Conservation (phyloP, 2,329 filamentous ascomycete species). For the Aspergillus aculeatinus region DNA sequence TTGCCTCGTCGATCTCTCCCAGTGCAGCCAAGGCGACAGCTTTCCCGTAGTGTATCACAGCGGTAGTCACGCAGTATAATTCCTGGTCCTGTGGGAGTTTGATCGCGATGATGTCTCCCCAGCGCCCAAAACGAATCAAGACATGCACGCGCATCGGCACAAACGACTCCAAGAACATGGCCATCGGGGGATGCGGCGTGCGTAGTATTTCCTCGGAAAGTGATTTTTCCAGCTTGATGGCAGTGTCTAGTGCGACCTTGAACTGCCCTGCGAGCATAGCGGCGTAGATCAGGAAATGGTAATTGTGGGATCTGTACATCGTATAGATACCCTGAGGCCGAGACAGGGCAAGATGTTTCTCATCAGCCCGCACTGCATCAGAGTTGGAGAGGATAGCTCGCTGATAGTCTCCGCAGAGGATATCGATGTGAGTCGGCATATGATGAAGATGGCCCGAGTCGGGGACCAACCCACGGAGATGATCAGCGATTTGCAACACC, state of each 20-base stretch:
- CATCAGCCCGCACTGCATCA: conserved; percentile 66
- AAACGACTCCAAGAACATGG: conserved; percentile 75
- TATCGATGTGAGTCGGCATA: conserved; percentile 77
- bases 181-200: conserved; percentile 68
- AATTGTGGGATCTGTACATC: conserved; percentile 71
- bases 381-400: conserved; percentile 66
- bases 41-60: conserved; percentile 67
- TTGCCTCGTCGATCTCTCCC: conserved; percentile 56
- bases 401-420: conserved; percentile 69
- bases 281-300: conserved; percentile 73
- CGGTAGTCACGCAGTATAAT: conserved; percentile 69
- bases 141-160: conserved; percentile 67
- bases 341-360: conserved; percentile 60
- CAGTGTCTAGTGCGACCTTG: conserved; percentile 61
- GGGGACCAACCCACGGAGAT: conserved; percentile 63
- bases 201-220: conserved; percentile 64
- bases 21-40: conserved; percentile 65
- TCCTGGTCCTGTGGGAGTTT: conserved; percentile 56
- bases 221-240: conserved; percentile 58
- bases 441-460: conserved; percentile 70
- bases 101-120: conserved; percentile 64
- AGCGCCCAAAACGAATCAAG: conserved; percentile 69
- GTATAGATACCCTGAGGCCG: conserved; percentile 71
- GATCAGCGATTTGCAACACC: conserved; percentile 61
- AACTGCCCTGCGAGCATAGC: conserved; percentile 74